Percentiles rank a stretch among this genome's conserved stretches.
phyloP scores from a whole-genome alignment of 176 grass and related monocot species.

The Rhynchospora pubera region DNA sequence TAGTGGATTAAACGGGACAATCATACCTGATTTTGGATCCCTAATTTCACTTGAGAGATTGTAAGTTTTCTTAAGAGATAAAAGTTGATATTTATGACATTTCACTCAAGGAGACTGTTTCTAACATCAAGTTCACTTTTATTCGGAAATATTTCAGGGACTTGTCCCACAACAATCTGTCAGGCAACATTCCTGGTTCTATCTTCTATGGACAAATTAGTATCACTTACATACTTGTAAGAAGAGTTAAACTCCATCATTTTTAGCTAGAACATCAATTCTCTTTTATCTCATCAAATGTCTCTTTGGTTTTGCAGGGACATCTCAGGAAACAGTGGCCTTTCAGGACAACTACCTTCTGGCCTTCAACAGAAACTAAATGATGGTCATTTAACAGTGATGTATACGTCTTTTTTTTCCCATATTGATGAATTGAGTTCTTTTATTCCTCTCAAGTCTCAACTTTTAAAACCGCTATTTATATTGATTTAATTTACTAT shows the following conservation, averaged over 20 bases:
- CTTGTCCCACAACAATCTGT: constrained; percentile 3
- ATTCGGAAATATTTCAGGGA: background rate
- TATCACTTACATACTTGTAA: background rate
- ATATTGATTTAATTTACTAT: background rate
- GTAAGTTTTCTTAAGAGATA: constrained; percentile 20
- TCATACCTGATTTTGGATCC: constrained; percentile 18
- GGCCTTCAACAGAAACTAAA: constrained; percentile 25
- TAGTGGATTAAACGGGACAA: constrained; percentile 24
- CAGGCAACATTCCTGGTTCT: background rate
- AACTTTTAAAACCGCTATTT: background rate
- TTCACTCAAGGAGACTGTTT: no score
- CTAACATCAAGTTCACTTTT: background rate
- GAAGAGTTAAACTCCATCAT: background rate
- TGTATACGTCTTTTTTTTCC: background rate
- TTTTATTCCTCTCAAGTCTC: background rate
- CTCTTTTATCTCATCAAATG: background rate
- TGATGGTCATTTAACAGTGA: constrained; percentile 26
- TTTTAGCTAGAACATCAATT: background rate
- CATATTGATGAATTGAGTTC: no score
- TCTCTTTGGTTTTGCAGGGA: constrained; percentile 10
- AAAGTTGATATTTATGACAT: no score
- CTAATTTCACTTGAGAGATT: constrained; percentile 23
- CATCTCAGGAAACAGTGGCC: constrained; percentile 30
- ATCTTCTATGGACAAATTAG: background rate
- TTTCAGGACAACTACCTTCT: constrained; percentile 14